These are phyloP conservation scores for Trapa bicornis DNA, from an alignment of 345 rosid genomes.

Conservation along the genomic window DNA sequence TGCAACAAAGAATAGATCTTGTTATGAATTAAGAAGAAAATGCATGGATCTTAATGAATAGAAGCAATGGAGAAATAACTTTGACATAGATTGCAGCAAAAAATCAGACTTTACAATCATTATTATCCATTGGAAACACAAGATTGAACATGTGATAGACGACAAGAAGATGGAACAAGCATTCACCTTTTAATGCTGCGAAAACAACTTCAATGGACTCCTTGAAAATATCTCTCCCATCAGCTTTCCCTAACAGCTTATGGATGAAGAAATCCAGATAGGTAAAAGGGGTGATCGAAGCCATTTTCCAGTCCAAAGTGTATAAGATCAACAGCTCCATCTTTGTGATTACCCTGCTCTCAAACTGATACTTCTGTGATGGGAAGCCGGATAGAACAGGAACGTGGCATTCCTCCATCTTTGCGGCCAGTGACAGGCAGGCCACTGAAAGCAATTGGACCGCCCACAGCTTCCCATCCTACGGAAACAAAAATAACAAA, in stretches of 20 bases:
- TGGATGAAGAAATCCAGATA: slow-evolving; percentile 46
- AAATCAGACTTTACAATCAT: neutral
- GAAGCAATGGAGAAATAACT: neutral
- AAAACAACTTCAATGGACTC: slow-evolving; percentile 41
- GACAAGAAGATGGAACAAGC: neutral
- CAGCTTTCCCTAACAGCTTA: slow-evolving; percentile 24
- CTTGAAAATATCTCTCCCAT: slow-evolving; percentile 23
- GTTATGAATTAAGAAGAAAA: neutral
- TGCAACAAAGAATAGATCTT: slow-evolving; percentile 12
- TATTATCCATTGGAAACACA: neutral
- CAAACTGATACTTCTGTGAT: slow-evolving; percentile 34
- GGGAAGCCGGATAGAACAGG: slow-evolving; percentile 50
- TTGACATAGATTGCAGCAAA: too few species aligned
- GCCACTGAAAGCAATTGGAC: slow-evolving; percentile 57
- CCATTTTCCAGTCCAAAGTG: slow-evolving; percentile 73
- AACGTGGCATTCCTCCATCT: slow-evolving; percentile 65
- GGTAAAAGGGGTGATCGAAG: slow-evolving; percentile 54
- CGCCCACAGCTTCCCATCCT: slow-evolving; percentile 72
- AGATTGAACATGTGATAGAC: neutral
- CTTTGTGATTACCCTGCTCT: slow-evolving; percentile 38
- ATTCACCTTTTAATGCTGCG: slow-evolving; percentile 40
- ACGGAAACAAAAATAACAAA: neutral
- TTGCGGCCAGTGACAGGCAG: slow-evolving; percentile 72
- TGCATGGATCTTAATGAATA: neutral
- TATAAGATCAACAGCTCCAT: slow-evolving; percentile 58